Evolutionary conservation across 805 yeast species (phyloP).

Genomic region (Starmerella vaccinii): DNA sequence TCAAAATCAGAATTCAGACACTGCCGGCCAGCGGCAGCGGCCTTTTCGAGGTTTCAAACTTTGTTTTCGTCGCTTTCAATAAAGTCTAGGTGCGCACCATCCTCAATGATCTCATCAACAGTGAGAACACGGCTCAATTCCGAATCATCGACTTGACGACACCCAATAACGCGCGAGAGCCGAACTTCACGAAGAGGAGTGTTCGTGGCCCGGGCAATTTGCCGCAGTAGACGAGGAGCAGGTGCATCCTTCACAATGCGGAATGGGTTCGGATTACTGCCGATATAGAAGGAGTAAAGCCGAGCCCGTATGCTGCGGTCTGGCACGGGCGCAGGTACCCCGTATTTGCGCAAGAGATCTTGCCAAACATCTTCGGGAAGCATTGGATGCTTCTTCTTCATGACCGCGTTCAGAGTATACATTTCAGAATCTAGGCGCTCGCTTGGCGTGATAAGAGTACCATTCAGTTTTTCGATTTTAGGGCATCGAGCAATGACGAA

Average conservation of each 20-base stretch:
- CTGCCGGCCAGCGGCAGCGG: neutral
- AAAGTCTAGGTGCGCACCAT: neutral
- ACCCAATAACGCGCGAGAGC: conserved; percentile 4
- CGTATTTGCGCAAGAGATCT: conserved; percentile 34
- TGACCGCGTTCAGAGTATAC: conserved; percentile 48
- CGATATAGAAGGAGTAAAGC: conserved; percentile 20
- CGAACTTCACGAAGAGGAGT: neutral
- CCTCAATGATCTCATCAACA: neutral
- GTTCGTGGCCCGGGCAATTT: conserved; percentile 2
- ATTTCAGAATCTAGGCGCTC: conserved; percentile 59
- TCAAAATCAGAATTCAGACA: neutral
- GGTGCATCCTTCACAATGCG: conserved; percentile 29
- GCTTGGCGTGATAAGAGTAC: conserved; percentile 38
- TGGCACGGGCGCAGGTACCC: conserved; percentile 18
- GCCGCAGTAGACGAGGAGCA: conserved; percentile 29
- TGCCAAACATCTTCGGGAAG: conserved; percentile 34
- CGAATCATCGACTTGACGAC: neutral
- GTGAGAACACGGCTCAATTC: neutral
- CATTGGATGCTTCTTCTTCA: conserved; percentile 23
- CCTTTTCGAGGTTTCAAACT: no score
- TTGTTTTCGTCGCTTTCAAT: neutral
- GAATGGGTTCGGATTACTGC: conserved; percentile 11
- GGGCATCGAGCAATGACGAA: conserved; percentile 41
- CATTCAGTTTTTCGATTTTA: conserved; percentile 42
- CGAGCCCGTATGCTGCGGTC: conserved; percentile 17